Conservation (phyloP, 2,329 filamentous ascomycete species). For the Ophiostoma australiae region DNA sequence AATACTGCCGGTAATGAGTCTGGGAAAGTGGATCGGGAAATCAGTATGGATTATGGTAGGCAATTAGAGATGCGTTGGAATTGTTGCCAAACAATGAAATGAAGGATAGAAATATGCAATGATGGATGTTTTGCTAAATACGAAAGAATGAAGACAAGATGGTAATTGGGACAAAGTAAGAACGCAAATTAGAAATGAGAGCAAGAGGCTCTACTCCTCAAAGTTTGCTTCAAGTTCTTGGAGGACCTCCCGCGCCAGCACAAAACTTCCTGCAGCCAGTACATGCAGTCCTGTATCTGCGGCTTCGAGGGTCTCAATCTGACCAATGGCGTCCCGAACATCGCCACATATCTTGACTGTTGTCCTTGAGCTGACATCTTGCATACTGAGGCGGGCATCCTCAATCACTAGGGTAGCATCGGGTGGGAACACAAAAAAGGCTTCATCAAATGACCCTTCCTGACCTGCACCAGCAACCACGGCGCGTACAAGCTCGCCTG, state of each 20-base stretch:
- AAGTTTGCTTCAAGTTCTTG: constrained; percentile 27
- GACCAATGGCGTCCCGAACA: constrained; percentile 52
- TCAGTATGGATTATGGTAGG: not conserved
- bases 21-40: not conserved
- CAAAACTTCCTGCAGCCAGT: constrained; percentile 46
- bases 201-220: constrained; percentile 19
- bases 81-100: not conserved
- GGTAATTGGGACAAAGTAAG: not conserved
- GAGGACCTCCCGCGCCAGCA: constrained; percentile 42
- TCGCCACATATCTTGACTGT: constrained; percentile 43
- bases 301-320: constrained; percentile 38
- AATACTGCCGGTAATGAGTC: not conserved
- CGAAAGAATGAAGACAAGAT: not conserved
- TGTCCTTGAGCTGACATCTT: constrained; percentile 15
- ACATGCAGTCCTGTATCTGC: constrained; percentile 34
- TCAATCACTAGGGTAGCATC: constrained; percentile 7
- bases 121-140: not conserved
- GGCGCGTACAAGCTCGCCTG: constrained; percentile 49
- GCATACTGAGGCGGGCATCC: constrained; percentile 10
- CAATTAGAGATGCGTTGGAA: not conserved
- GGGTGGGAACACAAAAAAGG: constrained; percentile 25
- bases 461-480: constrained; percentile 39
- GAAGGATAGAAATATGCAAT: not conserved
- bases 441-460: constrained; percentile 35
- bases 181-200: not conserved